Conservation (phyloP, 352 stramenopile genomes). For the Pythium phragmitis region DNA sequence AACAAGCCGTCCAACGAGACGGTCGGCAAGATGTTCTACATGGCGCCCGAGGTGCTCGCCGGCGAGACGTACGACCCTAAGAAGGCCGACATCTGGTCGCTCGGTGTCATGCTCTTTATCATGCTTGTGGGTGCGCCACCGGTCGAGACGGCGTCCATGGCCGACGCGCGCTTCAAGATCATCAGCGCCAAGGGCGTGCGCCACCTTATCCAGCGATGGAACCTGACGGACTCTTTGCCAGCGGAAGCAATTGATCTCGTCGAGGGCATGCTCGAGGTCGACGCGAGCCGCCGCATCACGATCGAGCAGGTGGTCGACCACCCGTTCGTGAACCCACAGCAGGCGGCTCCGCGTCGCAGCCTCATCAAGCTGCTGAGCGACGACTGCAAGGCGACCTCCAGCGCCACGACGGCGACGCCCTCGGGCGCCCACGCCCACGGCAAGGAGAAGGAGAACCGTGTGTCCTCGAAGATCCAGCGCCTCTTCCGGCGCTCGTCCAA, state of each 20-base stretch:
- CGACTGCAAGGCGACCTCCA: conserved; percentile 17
- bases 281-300: conserved; percentile 51
- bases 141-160: conserved; percentile 55
- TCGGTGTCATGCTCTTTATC: conserved; percentile 86
- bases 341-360: conserved; percentile 10
- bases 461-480: conserved; percentile 24
- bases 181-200: conserved; percentile 57
- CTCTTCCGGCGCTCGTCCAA: conserved; percentile 31
- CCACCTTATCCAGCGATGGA: conserved; percentile 68
- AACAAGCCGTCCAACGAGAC: conserved; percentile 45
- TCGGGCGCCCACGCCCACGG: not conserved
- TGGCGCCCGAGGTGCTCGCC: conserved; percentile 78
- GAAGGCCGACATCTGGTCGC: conserved; percentile 84
- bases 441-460: conserved; percentile 17
- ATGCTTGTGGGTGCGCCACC: conserved; percentile 70
- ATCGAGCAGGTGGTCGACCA: conserved; percentile 64
- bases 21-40: conserved; percentile 87
- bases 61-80: conserved; percentile 58
- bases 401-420: conserved; percentile 2
- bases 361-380: conserved; percentile 15
- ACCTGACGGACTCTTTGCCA: conserved; percentile 55
- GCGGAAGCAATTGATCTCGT: conserved; percentile 59
- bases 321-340: conserved; percentile 44
- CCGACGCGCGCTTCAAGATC: conserved; percentile 63
- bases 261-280: conserved; percentile 58